Evolutionary conservation across 2,329 filamentous ascomycete genomes (phyloP).

Genomic region (Penicillium expansum): DNA sequence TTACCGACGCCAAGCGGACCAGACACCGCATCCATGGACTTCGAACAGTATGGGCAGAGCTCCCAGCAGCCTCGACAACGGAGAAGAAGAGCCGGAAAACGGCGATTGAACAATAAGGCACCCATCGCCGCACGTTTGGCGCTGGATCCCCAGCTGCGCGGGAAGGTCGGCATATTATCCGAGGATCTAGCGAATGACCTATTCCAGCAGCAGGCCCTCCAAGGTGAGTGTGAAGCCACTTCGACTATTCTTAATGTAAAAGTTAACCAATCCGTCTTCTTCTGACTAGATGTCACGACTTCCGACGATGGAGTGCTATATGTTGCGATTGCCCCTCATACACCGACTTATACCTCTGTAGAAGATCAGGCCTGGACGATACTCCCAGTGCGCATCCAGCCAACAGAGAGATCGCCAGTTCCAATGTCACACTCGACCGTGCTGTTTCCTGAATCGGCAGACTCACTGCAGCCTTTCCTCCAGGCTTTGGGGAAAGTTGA

Average conservation of each 20-base stretch:
- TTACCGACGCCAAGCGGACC: conserved; percentile 24
- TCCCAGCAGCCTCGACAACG: conserved; percentile 52
- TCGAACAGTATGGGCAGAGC: conserved; percentile 38
- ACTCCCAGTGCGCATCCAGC: conserved; percentile 64
- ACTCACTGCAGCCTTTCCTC: conserved; percentile 76
- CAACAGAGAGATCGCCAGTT: conserved; percentile 49
- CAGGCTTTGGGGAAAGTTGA: conserved; percentile 69
- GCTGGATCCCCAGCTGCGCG: conserved; percentile 80
- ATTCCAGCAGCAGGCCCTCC: conserved; percentile 59
- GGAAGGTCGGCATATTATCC: conserved; percentile 81
- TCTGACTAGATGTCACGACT: conserved; percentile 19
- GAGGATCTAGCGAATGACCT: conserved; percentile 81
- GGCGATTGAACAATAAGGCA: conserved; percentile 59
- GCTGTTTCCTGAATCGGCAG: conserved; percentile 69
- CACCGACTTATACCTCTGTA: conserved; percentile 41
- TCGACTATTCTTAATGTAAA: neutral
- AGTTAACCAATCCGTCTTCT: conserved; percentile 6
- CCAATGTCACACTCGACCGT: conserved; percentile 73
- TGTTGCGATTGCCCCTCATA: conserved; percentile 48
- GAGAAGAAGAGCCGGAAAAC: conserved; percentile 46
- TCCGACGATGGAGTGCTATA: conserved; percentile 38
- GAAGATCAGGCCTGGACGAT: conserved; percentile 77
- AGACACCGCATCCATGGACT: conserved; percentile 40
- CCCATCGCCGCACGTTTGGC: conserved; percentile 76
- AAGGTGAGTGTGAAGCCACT: conserved; percentile 42